Base-by-base conservation (phyloP, 768 basidiomycete species). In the Leucosporidium yakuticum region DNA sequence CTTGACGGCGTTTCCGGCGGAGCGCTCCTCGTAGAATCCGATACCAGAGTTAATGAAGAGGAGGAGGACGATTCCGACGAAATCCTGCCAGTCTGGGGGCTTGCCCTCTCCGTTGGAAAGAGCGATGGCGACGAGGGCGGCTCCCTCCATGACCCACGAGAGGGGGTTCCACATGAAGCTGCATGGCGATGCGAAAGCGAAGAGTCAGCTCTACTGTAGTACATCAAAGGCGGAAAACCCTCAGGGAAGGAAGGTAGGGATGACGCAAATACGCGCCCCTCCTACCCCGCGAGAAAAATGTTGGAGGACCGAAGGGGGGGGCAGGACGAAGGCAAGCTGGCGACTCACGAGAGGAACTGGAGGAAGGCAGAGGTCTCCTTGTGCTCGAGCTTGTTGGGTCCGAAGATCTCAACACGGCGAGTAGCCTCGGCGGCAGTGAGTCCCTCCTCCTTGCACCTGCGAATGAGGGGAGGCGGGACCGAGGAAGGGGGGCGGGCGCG, bases 111-210 rank as follows among this genome's bases (percentile, higher is more conserved):
- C 95, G 80, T 98, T 98, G 64, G 95, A 96, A 36, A 98, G 85
- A 51, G 85, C 92, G 79, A 98, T 98, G 58, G 95, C 94, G 73
- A 93, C 91, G 36, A 92, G 83, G 12, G 91, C 90, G 62, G 75
- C 75, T 31, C 88, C 92, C 80, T 98, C 95, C 95, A 98, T 98
- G 80, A 98, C 95, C 95, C 95, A 98, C 44, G 95, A 98, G 19
- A 98, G 83, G 54, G 95, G 95, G 82, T 98, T 98, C 95, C 95
- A 98, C 95, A 97, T 98, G 85, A 98, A 98, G 78, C 74, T 73
- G 56, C 8, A 49, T 4, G 36, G 29, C 29, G 6, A 32, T 1
- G 55, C 0, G 7, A 12, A 32, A 19, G 36, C 21, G 19, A n/a
- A 8, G 25, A 6, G 60, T 58, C 20, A 69, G 63, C 36, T 2